Conservation (phyloP, 371 early-diverging fungal species). For the Mycotypha africana region DNA sequence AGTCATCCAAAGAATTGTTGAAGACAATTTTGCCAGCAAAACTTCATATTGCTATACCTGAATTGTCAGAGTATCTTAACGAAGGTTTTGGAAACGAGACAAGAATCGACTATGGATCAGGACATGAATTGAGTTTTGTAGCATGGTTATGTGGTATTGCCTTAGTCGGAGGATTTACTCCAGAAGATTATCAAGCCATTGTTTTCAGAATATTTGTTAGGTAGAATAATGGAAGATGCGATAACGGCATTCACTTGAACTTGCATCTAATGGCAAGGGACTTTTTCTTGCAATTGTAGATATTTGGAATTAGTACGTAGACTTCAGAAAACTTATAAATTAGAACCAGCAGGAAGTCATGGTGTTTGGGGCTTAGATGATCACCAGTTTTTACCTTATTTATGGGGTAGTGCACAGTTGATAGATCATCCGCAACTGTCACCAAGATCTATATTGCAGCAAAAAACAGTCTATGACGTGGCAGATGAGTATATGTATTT, state of each 20-base stretch:
- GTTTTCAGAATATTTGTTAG: slow-evolving; percentile 70
- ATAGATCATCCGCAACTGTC: slow-evolving; percentile 55
- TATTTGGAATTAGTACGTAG: slow-evolving; percentile 84
- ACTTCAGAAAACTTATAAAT: slow-evolving; percentile 82
- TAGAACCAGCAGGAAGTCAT: slow-evolving; percentile 99
- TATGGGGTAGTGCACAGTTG: slow-evolving; percentile 92
- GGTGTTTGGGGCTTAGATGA: slow-evolving; percentile 99
- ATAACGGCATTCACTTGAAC: too few species aligned
- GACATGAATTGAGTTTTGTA: slow-evolving; percentile 97
- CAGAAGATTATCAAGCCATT: slow-evolving; percentile 63
- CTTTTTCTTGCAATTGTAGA: slow-evolving; percentile 9
- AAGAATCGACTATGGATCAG: slow-evolving; percentile 99
- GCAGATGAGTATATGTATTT: slow-evolving; percentile 85
- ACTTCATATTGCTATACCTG: slow-evolving; percentile 50
- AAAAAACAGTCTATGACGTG: slow-evolving; percentile 62
- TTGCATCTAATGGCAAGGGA: too few species aligned
- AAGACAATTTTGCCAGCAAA: slow-evolving; percentile 28
- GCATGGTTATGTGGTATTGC: slow-evolving; percentile 81
- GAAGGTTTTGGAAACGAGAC: slow-evolving; percentile 89
- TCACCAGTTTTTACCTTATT: slow-evolving; percentile 95
- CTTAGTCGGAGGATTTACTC: slow-evolving; percentile 55
- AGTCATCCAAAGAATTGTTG: slow-evolving; percentile 21
- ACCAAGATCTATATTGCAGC: slow-evolving; percentile 70
- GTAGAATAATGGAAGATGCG: slow-evolving; percentile 11
- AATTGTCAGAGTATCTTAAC: slow-evolving; percentile 75